Evolutionary conservation across 228 moss, liverwort and hornwort genomes (phyloP), one percentile per base, ranked within the genome.

Genomic region (Sphagnum magellanicum): DNA sequence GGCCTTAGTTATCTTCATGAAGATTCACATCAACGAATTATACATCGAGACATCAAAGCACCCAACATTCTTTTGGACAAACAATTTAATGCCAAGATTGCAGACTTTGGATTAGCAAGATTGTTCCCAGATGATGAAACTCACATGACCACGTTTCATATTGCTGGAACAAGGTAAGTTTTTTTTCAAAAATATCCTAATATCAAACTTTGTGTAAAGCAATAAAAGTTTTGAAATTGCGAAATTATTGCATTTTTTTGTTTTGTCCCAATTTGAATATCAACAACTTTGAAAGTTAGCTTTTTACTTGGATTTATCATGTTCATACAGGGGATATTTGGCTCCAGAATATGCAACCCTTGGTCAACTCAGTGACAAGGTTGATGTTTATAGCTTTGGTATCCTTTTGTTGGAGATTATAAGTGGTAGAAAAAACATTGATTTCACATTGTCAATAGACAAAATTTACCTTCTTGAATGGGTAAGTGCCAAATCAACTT

Each of bases 301-400:
- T 3, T 2, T 32, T 32, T 32, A 32, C 32, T 13, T 61, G 60
- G 6, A 61, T 6, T n/a, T 61, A 32, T 32, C 6, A 61, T 13
- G 17, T 17, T 5, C n/a, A 60, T 9, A 6, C 4, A 65, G 47
- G 48, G 64, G 64, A 13, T 49, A 65, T 11, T 58, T 51, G 0
- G 74, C 81, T 61, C 62, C 65, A 0, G 72, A 71, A 52, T 69
- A 81, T 63, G 72, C 63, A 0, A 49, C 4, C 5, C 5, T 60
- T 59, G 74, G 74, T 17, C 63, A 66, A 50, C 46, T 74, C 3
- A 80, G 80, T 58, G 70, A 73, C 49, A 67, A 76, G 53, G 64
- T 68, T 0, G 70, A 74, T 52, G 70, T 76, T 5, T 80, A 10
- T 1, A 73, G 58, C 60, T 63, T 67, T 48, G 71, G 73, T 3